A percentile compares a stretch with the other conserved stretches of the same genome.
phyloP scores from a whole-genome alignment of 2,329 filamentous ascomycete genomes.

The Paraphaeosphaeria sporulosa region DNA sequence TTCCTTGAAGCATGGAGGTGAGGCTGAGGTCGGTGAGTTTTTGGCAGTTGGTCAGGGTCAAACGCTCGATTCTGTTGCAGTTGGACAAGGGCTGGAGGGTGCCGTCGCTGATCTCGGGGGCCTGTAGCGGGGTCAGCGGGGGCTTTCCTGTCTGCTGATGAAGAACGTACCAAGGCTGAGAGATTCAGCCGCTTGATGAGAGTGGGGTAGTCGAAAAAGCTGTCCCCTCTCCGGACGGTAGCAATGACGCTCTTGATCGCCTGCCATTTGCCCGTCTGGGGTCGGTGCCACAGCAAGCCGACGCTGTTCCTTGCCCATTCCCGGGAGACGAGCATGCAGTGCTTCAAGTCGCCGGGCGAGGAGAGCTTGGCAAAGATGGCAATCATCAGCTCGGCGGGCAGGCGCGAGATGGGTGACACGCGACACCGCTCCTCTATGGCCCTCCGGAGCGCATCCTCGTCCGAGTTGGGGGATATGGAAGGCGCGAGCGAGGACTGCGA shows the following conservation, averaged over 20 bases:
- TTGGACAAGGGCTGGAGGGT: conserved; percentile 81
- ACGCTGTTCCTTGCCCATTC: conserved; percentile 93
- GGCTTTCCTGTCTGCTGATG: neutral
- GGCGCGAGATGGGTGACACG: conserved; percentile 78
- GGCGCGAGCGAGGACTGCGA: conserved; percentile 90
- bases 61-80: conserved; percentile 89
- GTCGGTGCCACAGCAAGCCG: conserved; percentile 92
- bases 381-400: conserved; percentile 95
- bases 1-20: conserved; percentile 79
- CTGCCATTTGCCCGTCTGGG: conserved; percentile 84
- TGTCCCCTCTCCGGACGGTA: conserved; percentile 74
- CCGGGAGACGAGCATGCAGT: conserved; percentile 93
- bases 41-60: conserved; percentile 90
- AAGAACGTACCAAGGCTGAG: conserved; percentile 65
- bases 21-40: conserved; percentile 85
- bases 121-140: conserved; percentile 32
- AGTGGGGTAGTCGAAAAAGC: conserved; percentile 87
- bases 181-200: conserved; percentile 93
- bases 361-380: conserved; percentile 86
- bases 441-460: conserved; percentile 68
- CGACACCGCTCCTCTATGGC: conserved; percentile 70
- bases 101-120: conserved; percentile 82
- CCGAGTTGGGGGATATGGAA: conserved; percentile 77
- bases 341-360: conserved; percentile 77
- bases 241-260: conserved; percentile 82